Conservation (phyloP, 192 early-diverging fungal genomes). For the Coemansia sp. region DNA sequence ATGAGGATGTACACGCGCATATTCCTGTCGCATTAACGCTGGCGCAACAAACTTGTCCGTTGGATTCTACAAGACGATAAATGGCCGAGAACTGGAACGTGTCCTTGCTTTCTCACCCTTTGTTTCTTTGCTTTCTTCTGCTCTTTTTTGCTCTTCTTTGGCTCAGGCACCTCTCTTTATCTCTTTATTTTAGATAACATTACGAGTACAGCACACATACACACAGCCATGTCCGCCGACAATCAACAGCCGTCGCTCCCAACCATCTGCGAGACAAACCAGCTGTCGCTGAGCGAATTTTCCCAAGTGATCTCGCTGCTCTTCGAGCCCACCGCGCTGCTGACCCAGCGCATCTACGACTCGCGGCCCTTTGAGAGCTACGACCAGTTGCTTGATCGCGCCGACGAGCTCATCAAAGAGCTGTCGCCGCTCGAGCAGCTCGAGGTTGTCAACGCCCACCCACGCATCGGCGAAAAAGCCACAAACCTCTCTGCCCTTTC, state of each 20-base stretch:
- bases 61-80: too few species aligned
- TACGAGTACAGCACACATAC: background rate
- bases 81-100: too few species aligned
- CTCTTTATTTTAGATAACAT: too few species aligned
- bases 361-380: conserved; percentile 72
- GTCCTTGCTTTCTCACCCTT: background rate
- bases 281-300: conserved; percentile 54
- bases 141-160: background rate
- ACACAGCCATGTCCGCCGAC: conserved; percentile 16
- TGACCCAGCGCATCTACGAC: conserved; percentile 68
- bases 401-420: conserved; percentile 51
- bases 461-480: conserved; percentile 77
- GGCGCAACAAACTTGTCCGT: background rate
- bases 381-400: conserved; percentile 61
- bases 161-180: background rate
- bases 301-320: conserved; percentile 63
- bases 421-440: conserved; percentile 66
- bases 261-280: conserved; percentile 65
- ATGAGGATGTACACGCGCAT: background rate
- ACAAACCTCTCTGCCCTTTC: conserved; percentile 69
- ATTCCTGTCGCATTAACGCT: background rate
- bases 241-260: conserved; percentile 52
- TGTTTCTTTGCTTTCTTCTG: background rate
- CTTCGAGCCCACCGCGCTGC: conserved; percentile 82
- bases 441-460: conserved; percentile 85